phyloP scores from a whole-genome alignment of 805 yeast genomes.

The Kodamaea kaohsiungensis region DNA sequence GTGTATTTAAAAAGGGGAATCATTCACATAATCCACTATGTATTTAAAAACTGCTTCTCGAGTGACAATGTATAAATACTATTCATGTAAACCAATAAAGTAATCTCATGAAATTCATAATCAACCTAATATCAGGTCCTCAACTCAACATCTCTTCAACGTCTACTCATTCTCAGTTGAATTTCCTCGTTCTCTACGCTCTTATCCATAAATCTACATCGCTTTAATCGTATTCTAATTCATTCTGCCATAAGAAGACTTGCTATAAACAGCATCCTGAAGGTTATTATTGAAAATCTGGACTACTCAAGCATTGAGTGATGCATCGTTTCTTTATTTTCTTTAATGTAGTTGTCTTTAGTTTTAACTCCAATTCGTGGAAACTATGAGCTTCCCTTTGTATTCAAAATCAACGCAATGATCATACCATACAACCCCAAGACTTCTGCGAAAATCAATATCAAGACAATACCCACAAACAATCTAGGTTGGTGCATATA shows the following conservation, averaged over 20 bases:
- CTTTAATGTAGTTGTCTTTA: neutral
- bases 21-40: too few species aligned
- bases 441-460: constrained; percentile 88
- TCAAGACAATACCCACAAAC: constrained; percentile 87
- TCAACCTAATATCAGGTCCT: too few species aligned
- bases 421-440: constrained; percentile 93
- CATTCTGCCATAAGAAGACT: neutral
- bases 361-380: neutral
- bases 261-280: neutral
- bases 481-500: constrained; percentile 85
- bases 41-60: too few species aligned
- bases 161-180: too few species aligned
- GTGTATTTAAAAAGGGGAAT: too few species aligned
- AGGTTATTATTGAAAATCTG: neutral
- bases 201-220: neutral
- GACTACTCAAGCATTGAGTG: neutral
- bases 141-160: too few species aligned
- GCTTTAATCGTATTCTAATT: neutral
- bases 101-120: too few species aligned
- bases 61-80: too few species aligned
- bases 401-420: constrained; percentile 87
- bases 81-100: too few species aligned
- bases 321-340: neutral
- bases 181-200: too few species aligned
- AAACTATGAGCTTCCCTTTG: constrained; percentile 63